Conservation (phyloP, 306 rosid species). For the Crataegus laevigata region DNA sequence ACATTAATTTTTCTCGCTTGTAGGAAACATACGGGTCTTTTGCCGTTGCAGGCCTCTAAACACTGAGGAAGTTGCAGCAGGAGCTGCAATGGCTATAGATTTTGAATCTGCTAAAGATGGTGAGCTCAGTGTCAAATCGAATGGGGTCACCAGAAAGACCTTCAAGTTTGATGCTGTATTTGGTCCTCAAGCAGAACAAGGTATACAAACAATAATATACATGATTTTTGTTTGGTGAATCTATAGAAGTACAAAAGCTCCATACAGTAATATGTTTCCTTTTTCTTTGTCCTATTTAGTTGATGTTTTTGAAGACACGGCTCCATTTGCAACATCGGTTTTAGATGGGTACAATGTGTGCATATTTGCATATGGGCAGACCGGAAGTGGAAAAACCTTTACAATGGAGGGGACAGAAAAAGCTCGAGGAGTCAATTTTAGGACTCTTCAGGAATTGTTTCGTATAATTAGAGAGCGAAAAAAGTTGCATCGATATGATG, state of each 20-base stretch:
- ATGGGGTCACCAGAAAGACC: slow-evolving; percentile 61
- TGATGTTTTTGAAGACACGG: slow-evolving; percentile 75
- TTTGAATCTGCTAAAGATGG: slow-evolving; percentile 85
- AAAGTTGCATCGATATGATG: slow-evolving; percentile 44
- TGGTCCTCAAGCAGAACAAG: slow-evolving; percentile 83
- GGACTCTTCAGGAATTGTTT: slow-evolving; percentile 88
- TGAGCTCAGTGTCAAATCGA: slow-evolving; percentile 68
- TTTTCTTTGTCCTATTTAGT: slow-evolving; percentile 32
- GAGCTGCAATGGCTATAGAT: slow-evolving; percentile 68
- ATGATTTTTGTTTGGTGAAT: background rate
- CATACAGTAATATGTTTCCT: background rate
- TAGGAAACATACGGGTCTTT: slow-evolving; percentile 95
- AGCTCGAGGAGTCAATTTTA: slow-evolving; percentile 90
- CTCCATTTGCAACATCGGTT: slow-evolving; percentile 78
- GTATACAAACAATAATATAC: slow-evolving; percentile 23
- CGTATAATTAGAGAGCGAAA: slow-evolving; percentile 50
- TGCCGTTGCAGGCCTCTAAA: slow-evolving; percentile 95
- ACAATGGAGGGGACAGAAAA: slow-evolving; percentile 92
- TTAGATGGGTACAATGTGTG: slow-evolving; percentile 93
- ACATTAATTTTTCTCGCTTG: slow-evolving; percentile 14
- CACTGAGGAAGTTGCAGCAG: slow-evolving; percentile 53
- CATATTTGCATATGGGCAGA: slow-evolving; percentile 93
- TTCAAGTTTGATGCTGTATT: slow-evolving; percentile 86
- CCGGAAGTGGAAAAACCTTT: slow-evolving; percentile 93
- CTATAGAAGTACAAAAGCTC: slow-evolving; percentile 4